A percentile compares a stretch with the other conserved stretches of the same genome.
phyloP scores from a whole-genome alignment of 768 basidiomycete genomes.

The Trametes cubensis region DNA sequence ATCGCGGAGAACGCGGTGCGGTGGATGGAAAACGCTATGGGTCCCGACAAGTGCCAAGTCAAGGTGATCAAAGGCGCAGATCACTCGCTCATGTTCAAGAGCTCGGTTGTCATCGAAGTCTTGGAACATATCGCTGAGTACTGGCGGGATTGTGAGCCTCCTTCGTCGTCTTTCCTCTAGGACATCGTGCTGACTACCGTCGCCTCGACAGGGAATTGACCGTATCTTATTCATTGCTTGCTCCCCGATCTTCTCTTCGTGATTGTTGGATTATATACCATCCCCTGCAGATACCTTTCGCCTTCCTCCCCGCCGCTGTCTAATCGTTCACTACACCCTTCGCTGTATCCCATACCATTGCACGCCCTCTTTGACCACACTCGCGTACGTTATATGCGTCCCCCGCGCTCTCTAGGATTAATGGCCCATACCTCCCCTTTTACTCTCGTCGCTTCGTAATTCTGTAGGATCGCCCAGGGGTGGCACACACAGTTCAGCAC shows the following conservation, averaged over 20 bases:
- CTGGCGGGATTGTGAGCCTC: conserved; percentile 35
- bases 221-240: conserved; percentile 22
- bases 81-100: conserved; percentile 92
- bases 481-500: conserved; percentile 5
- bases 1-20: conserved; percentile 88
- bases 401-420: conserved; percentile 17
- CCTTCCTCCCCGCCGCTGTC: conserved; percentile 12
- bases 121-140: conserved; percentile 67
- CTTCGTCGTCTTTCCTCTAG: neutral
- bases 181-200: neutral
- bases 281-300: conserved; percentile 26
- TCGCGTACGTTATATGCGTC: conserved; percentile 17
- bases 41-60: conserved; percentile 71
- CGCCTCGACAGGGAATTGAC: conserved; percentile 17
- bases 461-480: conserved; percentile 15
- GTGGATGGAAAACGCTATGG: conserved; percentile 91
- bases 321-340: conserved; percentile 12
- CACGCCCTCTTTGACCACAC: conserved; percentile 20
- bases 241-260: conserved; percentile 23
- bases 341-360: conserved; percentile 27
- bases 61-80: conserved; percentile 86
- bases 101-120: conserved; percentile 83
- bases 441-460: conserved; percentile 16
- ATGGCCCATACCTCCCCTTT: conserved; percentile 12
- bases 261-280: conserved; percentile 39